These are phyloP conservation scores for Fistulifera pelliculosa DNA, from an alignment of 108 stramenopile species.

Conservation along the genomic window DNA sequence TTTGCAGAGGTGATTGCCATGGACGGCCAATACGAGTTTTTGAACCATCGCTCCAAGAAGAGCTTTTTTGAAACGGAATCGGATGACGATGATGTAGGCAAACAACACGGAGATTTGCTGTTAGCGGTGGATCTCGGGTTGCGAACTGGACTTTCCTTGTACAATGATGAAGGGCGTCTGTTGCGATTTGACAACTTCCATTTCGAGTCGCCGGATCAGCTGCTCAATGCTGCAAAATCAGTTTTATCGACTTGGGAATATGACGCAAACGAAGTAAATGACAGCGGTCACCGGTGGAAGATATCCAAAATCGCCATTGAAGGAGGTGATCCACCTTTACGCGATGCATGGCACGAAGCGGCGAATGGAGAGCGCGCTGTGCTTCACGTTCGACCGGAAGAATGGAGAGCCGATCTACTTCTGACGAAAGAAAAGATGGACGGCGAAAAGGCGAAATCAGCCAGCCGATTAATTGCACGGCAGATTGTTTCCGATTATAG, in stretches of 20 bases:
- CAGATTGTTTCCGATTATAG: slow-evolving; percentile 27
- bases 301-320: slow-evolving; percentile 41
- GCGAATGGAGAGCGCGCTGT: slow-evolving; percentile 8
- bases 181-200: slow-evolving; percentile 30
- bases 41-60: not conserved
- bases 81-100: not conserved
- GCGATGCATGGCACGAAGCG: slow-evolving; percentile 19
- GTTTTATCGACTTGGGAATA: slow-evolving; percentile 21
- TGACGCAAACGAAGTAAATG: slow-evolving; percentile 4
- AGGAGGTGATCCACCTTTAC: slow-evolving; percentile 23
- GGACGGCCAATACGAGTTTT: slow-evolving; percentile 13
- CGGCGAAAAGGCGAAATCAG: slow-evolving; percentile 25
- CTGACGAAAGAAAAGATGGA: slow-evolving; percentile 17
- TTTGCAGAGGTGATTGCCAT: slow-evolving; percentile 12
- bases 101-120: slow-evolving; percentile 4
- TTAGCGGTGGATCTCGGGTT: slow-evolving; percentile 42
- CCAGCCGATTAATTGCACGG: slow-evolving; percentile 36
- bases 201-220: slow-evolving; percentile 11
- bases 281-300: not conserved
- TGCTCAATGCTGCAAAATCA: slow-evolving; percentile 2
- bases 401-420: slow-evolving; percentile 34
- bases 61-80: not conserved
- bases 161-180: slow-evolving; percentile 19
- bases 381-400: slow-evolving; percentile 27
- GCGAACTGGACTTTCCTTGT: slow-evolving; percentile 26